A percentile compares a stretch with the other conserved stretches of the same genome.
Conservation (phyloP, 768 basidiomycete genomes). For the Termitomyces sp. region DNA sequence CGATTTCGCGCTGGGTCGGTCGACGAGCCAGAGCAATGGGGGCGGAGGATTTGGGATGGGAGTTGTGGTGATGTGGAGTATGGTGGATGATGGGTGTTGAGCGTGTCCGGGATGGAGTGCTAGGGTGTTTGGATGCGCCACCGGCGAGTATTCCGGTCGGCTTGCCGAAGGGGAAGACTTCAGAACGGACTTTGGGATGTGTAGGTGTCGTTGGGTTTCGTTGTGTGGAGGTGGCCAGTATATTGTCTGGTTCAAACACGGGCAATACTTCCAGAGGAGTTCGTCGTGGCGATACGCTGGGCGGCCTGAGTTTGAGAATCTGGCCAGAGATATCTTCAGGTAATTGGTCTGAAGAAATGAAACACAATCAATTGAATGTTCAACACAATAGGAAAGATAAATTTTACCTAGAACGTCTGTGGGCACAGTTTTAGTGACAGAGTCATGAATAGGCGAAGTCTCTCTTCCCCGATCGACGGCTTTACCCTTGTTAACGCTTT, state of each 20-base stretch:
- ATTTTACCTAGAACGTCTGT: conserved; percentile 1
- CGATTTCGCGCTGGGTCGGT: conserved; percentile 19
- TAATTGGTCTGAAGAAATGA: too few species aligned
- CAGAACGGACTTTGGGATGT: conserved; percentile 1
- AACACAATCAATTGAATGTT: too few species aligned
- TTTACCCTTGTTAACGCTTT: conserved; percentile 18
- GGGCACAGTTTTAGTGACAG: conserved; percentile 1
- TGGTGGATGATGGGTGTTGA: conserved; percentile 7
- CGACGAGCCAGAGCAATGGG: conserved; percentile 10
- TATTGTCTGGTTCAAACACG: neutral
- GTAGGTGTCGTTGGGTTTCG: conserved; percentile 9
- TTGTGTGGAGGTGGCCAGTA: conserved; percentile 8
- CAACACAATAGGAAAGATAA: neutral
- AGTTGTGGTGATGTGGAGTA: conserved; percentile 13
- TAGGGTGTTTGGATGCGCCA: neutral
- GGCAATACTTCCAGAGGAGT: conserved; percentile 6
- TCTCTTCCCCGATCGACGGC: conserved; percentile 23
- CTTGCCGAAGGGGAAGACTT: conserved; percentile 9
- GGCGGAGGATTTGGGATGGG: conserved; percentile 6
- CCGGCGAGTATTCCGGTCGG: conserved; percentile 10
- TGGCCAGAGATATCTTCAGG: neutral
- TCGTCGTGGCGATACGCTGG: conserved; percentile 5
- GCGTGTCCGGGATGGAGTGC: conserved; percentile 13
- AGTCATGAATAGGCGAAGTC: conserved; percentile 23
- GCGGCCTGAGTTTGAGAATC: neutral